A percentile compares a stretch with the other conserved stretches of the same genome.
These are phyloP conservation scores for Lentithecium fluviatile DNA, from an alignment of 495 filamentous ascomycete species.

Conservation along the genomic window DNA sequence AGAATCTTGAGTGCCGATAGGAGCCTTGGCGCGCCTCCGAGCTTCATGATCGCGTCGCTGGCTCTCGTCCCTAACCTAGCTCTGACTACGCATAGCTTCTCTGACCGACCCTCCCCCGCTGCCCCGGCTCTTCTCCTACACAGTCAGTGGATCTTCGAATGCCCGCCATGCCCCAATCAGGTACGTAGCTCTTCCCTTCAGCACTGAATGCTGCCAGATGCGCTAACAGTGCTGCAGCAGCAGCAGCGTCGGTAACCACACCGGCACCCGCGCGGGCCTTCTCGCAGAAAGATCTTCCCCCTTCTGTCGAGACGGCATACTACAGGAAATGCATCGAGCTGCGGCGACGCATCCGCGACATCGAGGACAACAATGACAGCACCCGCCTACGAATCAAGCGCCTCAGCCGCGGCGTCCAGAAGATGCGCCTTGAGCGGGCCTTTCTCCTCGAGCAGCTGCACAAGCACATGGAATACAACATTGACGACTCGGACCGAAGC, in stretches of 20 bases:
- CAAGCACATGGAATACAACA: constrained; percentile 78
- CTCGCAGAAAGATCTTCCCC: constrained; percentile 58
- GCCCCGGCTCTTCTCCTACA: too few species aligned
- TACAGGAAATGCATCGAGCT: constrained; percentile 95
- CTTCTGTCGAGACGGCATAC: constrained; percentile 94
- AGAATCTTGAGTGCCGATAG: background rate
- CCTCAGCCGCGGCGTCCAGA: constrained; percentile 76
- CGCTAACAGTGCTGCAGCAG: too few species aligned
- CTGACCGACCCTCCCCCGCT: too few species aligned
- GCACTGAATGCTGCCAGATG: too few species aligned
- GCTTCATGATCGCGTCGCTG: too few species aligned
- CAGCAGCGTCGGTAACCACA: background rate
- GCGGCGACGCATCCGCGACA: constrained; percentile 83
- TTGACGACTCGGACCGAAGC: constrained; percentile 71
- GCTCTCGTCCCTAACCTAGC: too few species aligned
- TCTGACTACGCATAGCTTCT: too few species aligned
- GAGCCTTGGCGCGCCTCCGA: too few species aligned
- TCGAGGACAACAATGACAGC: constrained; percentile 83
- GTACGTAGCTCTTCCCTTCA: too few species aligned
- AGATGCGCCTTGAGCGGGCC: constrained; percentile 85
- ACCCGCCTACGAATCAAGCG: constrained; percentile 76
- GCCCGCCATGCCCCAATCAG: too few species aligned
- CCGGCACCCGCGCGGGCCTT: constrained; percentile 16
- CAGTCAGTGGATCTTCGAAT: too few species aligned
- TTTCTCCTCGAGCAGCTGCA: constrained; percentile 86